A percentile compares a stretch with the other conserved stretches of the same genome.
phyloP scores from a whole-genome alignment of 345 rosid species.

The Aegle marmelos region DNA sequence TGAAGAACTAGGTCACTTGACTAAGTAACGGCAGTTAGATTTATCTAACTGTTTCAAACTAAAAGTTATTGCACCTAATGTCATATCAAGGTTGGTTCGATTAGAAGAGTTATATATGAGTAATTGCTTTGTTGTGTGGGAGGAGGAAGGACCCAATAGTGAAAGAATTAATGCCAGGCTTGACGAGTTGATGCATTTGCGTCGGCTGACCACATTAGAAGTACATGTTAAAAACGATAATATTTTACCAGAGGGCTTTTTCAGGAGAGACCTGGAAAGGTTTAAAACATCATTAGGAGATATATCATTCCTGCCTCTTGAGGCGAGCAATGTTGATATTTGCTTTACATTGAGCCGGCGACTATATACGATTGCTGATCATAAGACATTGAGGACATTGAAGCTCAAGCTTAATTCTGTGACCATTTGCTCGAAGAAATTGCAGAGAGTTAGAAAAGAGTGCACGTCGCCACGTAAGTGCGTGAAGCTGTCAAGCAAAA shows the following conservation, averaged over 20 bases:
- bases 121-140: slow-evolving; percentile 20
- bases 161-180: background rate
- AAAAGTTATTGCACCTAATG: slow-evolving; percentile 2
- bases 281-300: background rate
- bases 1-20: slow-evolving; percentile 16
- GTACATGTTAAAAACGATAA: background rate
- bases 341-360: background rate
- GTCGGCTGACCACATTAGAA: background rate
- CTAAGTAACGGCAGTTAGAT: slow-evolving; percentile 1
- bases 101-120: slow-evolving; percentile 30
- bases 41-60: background rate
- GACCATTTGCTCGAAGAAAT: background rate
- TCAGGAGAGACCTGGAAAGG: background rate
- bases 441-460: no score
- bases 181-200: slow-evolving; percentile 22
- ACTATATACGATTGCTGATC: background rate
- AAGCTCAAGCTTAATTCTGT: background rate
- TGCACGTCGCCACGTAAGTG: no score
- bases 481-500: no score
- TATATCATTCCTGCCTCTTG: background rate
- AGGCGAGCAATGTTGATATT: background rate
- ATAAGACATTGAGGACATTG: background rate
- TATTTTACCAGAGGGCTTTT: background rate
- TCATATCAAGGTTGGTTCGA: slow-evolving; percentile 5
- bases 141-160: background rate